These are phyloP conservation scores for Candida albicans DNA, from an alignment of 1,139 yeast species.

Conservation along the genomic window DNA sequence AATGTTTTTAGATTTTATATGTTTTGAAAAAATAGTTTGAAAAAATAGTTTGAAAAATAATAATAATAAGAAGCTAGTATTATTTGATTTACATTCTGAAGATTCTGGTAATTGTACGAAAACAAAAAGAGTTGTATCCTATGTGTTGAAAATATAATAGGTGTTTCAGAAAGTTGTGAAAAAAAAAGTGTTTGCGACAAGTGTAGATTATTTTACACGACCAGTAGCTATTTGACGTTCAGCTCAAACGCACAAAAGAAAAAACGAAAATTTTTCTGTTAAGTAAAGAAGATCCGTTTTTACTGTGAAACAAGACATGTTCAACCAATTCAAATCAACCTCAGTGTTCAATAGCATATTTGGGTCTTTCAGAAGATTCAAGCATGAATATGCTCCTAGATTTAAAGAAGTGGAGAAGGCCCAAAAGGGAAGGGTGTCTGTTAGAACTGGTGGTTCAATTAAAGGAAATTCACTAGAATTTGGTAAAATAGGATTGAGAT, in stretches of 20 bases:
- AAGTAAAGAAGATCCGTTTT: neutral
- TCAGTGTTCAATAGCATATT: neutral
- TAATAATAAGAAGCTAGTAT: no score
- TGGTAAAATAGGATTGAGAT: slow-evolving; percentile 85
- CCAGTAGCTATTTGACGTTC: neutral
- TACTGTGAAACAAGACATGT: neutral
- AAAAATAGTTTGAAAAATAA: no score
- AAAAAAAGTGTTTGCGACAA: no score
- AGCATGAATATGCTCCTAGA: slow-evolving; percentile 88
- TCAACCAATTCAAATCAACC: slow-evolving; percentile 2
- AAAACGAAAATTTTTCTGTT: slow-evolving; percentile 3
- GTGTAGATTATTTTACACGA: neutral
- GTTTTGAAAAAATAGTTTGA: no score
- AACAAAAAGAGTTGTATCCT: no score
- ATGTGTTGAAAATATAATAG: no score
- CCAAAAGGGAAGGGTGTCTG: slow-evolving; percentile 93
- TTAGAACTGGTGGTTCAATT: slow-evolving; percentile 90
- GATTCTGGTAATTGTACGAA: no score
- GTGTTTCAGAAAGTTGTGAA: no score
- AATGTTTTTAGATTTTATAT: no score
- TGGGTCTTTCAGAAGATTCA: slow-evolving; percentile 42
- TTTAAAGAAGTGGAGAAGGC: slow-evolving; percentile 73
- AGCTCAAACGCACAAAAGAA: neutral
- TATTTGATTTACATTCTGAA: no score
- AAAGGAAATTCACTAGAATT: slow-evolving; percentile 82